These are phyloP conservation scores for Acanthamoeba triangularis DNA, from an alignment of 208 protist genomes.

Conservation along the genomic window DNA sequence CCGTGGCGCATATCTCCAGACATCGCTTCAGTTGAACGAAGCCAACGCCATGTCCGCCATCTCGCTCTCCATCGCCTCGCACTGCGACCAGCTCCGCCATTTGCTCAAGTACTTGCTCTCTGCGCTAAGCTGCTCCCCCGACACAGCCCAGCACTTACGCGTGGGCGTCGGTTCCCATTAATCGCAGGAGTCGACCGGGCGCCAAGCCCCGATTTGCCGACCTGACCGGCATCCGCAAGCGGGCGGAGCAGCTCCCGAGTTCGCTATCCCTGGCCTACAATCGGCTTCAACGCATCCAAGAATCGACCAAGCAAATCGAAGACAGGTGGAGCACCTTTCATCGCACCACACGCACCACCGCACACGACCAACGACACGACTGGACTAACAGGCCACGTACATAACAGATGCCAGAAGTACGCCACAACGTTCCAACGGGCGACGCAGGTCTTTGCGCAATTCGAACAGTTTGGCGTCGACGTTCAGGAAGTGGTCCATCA, in stretches of 20 bases:
- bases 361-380: too few species aligned
- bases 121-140: too few species aligned
- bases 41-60: slow-evolving; percentile 39
- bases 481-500: background rate
- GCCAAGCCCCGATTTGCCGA: background rate
- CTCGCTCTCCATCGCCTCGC: slow-evolving; percentile 13
- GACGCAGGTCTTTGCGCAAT: background rate
- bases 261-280: slow-evolving; percentile 9
- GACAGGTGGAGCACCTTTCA: background rate
- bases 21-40: slow-evolving; percentile 64
- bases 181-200: background rate
- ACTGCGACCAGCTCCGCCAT: slow-evolving; percentile 24
- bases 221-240: slow-evolving; percentile 28
- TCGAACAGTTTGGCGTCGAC: background rate
- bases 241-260: slow-evolving; percentile 55
- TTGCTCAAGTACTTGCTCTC: slow-evolving; percentile 37
- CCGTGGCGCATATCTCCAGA: background rate
- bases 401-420: slow-evolving; percentile 47
- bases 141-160: too few species aligned
- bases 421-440: background rate
- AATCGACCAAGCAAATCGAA: background rate
- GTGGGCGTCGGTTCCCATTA: background rate
- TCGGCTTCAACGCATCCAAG: background rate
- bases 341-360: background rate
- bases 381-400: too few species aligned